Base-by-base conservation (phyloP, 2,329 filamentous ascomycete species). In the Ciborinia camelliae region DNA sequence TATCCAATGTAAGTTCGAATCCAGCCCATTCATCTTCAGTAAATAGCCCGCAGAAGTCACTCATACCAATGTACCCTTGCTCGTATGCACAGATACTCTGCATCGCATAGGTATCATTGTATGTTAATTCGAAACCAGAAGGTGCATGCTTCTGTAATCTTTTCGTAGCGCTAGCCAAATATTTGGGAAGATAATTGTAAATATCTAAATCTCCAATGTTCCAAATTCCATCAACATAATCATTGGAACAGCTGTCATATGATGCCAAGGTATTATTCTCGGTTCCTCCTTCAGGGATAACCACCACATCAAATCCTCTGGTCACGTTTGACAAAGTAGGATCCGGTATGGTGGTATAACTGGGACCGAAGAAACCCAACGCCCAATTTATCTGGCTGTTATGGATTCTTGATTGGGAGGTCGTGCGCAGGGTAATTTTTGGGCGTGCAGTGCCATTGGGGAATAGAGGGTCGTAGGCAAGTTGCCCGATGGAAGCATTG, bases 51-150 rank as follows among this genome's bases (percentile, higher is more conserved):
- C 83, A 85, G 73, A 84, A 85, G 39, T 80, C 77, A 4, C 80
- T 83, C 64, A 73, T 73, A 26, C 81, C 81, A 20, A 84, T 77
- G 67, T 79, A 82, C 45, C 75, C 79, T 54, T 75, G 76, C 71
- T 86, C 83, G 69, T 85, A 86, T 2, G 81, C 80, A 68, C 83
- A 86, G 60, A 84, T 77, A 67, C 78, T 83, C 71, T 80, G 78
- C 78, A 81, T 80, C 28, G 77, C 78, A 53, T 83, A 82, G 0
- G 81, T 80, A 70, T 85, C 82, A 67, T 80, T 79, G 43, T 76
- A 68, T 1, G 76, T 84, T 41, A 85, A 75, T 20, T 73, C 76
- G 72, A 85, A 83, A 39, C 79, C 80, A 0, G 69, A 39, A 4
- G 83, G 82, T 5, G 79, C 77, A 69, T 80, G 80, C 45, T 75